Conservation (phyloP, 768 basidiomycete genomes). For the Pluteus cervinus region DNA sequence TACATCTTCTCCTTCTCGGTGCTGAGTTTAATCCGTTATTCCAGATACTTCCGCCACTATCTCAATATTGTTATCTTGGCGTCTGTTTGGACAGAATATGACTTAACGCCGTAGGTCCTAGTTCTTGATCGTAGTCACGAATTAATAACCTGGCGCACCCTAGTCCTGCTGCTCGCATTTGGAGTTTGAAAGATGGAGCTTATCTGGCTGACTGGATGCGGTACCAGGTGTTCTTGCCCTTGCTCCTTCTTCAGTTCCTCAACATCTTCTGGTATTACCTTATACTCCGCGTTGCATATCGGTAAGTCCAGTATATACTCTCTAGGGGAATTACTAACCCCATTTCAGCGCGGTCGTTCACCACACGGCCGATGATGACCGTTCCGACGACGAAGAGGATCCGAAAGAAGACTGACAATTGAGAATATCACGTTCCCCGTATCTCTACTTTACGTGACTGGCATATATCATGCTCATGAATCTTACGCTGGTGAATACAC, state of each 20-base stretch:
- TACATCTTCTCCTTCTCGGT: slow-evolving; percentile 16
- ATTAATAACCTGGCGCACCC: too few relatives aligned
- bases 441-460: too few relatives aligned
- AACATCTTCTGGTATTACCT: slow-evolving; percentile 94
- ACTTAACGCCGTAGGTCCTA: slow-evolving; percentile 65
- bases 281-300: slow-evolving; percentile 68
- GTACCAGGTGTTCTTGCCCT: slow-evolving; percentile 72
- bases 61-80: slow-evolving; percentile 81
- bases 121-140: too few relatives aligned
- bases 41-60: slow-evolving; percentile 95
- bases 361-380: slow-evolving; percentile 51
- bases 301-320: slow-evolving; percentile 50
- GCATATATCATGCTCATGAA: too few relatives aligned
- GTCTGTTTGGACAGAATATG: slow-evolving; percentile 79
- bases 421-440: too few relatives aligned
- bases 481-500: too few relatives aligned
- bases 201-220: slow-evolving; percentile 78
- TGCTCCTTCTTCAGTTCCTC: slow-evolving; percentile 71
- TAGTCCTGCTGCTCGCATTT: slow-evolving; percentile 47
- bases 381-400: slow-evolving; percentile 71
- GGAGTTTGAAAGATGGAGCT: slow-evolving; percentile 55
- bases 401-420: slow-evolving; percentile 23
- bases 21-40: too few relatives aligned
- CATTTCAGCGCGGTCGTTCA: slow-evolving; percentile 47
- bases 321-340: slow-evolving; percentile 5